A percentile compares a stretch with the other conserved stretches of the same genome.
Evolutionary conservation across 805 yeast species (phyloP).

Genomic region (Zygosaccharomyces siamensis): DNA sequence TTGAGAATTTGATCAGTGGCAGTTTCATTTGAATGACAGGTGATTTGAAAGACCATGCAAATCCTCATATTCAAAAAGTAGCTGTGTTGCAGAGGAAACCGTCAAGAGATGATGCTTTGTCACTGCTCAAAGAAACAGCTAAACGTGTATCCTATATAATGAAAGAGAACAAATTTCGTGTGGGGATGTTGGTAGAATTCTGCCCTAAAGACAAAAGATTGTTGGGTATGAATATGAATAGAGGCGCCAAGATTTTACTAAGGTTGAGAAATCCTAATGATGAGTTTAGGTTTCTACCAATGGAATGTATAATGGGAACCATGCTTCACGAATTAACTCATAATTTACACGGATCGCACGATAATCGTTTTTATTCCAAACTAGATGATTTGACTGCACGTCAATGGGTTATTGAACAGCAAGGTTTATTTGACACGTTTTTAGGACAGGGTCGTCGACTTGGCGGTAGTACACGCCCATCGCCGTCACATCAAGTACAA

Average conservation of each 20-base stretch:
- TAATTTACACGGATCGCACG: slow-evolving; percentile 75
- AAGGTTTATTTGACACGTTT: slow-evolving; percentile 30
- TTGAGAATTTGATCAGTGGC: neutral
- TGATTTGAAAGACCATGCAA: slow-evolving; percentile 4
- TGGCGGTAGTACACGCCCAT: slow-evolving; percentile 14
- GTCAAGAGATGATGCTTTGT: slow-evolving; percentile 47
- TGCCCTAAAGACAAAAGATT: slow-evolving; percentile 62
- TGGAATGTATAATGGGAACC: slow-evolving; percentile 68
- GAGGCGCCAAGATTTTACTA: slow-evolving; percentile 66
- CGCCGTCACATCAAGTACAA: neutral
- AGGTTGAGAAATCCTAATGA: slow-evolving; percentile 60
- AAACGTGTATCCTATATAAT: slow-evolving; percentile 72
- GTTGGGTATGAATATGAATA: slow-evolving; percentile 78
- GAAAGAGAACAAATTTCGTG: slow-evolving; percentile 59
- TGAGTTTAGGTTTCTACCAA: slow-evolving; percentile 50
- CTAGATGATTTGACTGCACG: slow-evolving; percentile 57
- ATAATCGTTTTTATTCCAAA: slow-evolving; percentile 58
- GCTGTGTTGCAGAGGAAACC: slow-evolving; percentile 48
- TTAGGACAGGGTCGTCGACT: slow-evolving; percentile 31
- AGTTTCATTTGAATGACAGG: neutral
- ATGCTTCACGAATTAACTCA: slow-evolving; percentile 87
- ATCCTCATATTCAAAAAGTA: slow-evolving; percentile 32
- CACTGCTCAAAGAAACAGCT: slow-evolving; percentile 64
- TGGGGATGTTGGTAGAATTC: slow-evolving; percentile 71
- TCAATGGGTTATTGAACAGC: slow-evolving; percentile 36